phyloP scores from a whole-genome alignment of 805 yeast genomes.

The Hanseniaspora occidentalis region DNA sequence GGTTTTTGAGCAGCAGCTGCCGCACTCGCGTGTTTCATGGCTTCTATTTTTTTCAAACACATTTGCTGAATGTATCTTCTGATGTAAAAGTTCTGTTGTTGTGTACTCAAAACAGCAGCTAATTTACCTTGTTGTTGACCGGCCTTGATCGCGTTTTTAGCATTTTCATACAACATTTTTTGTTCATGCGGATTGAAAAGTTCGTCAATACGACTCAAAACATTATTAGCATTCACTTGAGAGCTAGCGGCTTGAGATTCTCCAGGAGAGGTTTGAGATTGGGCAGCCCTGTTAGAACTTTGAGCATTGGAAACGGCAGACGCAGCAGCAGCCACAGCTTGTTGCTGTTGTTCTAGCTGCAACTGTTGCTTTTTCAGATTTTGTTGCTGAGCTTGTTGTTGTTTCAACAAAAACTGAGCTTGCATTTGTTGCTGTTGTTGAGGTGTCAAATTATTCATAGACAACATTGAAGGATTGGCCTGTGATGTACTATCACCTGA shows the following conservation, averaged over 20 bases:
- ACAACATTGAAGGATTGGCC: background rate
- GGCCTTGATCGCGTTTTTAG: conserved; percentile 25
- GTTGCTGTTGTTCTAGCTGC: conserved; percentile 2
- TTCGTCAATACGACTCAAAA: conserved; percentile 23
- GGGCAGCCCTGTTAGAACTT: conserved; percentile 16
- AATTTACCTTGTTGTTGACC: conserved; percentile 22
- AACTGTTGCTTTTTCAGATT: conserved; percentile 27
- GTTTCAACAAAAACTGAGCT: conserved; percentile 8
- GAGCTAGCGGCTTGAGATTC: conserved; percentile 11
- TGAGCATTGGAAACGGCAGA: background rate
- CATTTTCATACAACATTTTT: conserved; percentile 23
- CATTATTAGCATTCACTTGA: conserved; percentile 17
- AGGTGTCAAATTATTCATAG: background rate
- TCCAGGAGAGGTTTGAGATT: conserved; percentile 18
- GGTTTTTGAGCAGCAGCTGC: conserved; percentile 7
- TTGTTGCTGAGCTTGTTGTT: conserved; percentile 20
- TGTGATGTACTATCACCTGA: background rate
- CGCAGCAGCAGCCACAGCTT: background rate
- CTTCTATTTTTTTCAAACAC: conserved; percentile 24
- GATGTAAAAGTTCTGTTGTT: conserved; percentile 19
- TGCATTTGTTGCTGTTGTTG: conserved; percentile 6
- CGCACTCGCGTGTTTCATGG: conserved; percentile 13
- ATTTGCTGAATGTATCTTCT: conserved; percentile 26
- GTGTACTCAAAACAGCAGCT: conserved; percentile 9
- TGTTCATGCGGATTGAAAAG: conserved; percentile 25